Percentiles rank a stretch among this genome's conserved stretches.
These are phyloP conservation scores for Haplosporangium sp. DNA, from an alignment of 371 early-diverging fungal species.

Conservation along the genomic window DNA sequence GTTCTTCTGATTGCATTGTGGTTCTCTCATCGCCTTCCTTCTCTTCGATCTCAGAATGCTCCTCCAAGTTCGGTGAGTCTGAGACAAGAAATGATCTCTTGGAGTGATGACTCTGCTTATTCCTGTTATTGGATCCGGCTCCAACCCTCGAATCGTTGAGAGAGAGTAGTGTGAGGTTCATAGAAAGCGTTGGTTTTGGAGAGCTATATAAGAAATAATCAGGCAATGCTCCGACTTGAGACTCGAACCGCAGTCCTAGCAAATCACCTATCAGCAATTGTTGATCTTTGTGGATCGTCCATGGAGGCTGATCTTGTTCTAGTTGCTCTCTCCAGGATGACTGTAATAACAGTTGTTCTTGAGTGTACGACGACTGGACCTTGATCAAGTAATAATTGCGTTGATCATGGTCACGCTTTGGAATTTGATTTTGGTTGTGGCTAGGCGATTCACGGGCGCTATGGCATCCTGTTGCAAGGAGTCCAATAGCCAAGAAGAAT, in stretches of 20 bases:
- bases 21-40: background rate
- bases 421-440: background rate
- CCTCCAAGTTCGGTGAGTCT: background rate
- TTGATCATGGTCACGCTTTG: slow-evolving; percentile 24
- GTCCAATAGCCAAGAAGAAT: background rate
- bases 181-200: background rate
- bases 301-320: slow-evolving; percentile 29
- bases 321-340: slow-evolving; percentile 6
- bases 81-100: slow-evolving; percentile 9
- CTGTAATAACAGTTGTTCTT: slow-evolving; percentile 10
- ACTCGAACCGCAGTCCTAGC: slow-evolving; percentile 33
- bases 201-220: slow-evolving; percentile 39
- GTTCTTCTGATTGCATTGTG: background rate
- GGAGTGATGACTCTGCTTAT: background rate
- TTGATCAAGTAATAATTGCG: slow-evolving; percentile 38
- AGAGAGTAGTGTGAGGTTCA: too few relatives aligned
- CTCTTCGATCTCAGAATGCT: background rate
- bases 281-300: slow-evolving; percentile 55
- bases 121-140: background rate
- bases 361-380: slow-evolving; percentile 15
- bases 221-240: slow-evolving; percentile 29
- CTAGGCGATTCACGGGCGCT: background rate
- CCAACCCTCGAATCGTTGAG: background rate
- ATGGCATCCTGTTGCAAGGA: background rate
- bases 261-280: slow-evolving; percentile 25